Base-by-base conservation (phyloP, 2,329 filamentous ascomycete species). In the Hypoxylon sp. region DNA sequence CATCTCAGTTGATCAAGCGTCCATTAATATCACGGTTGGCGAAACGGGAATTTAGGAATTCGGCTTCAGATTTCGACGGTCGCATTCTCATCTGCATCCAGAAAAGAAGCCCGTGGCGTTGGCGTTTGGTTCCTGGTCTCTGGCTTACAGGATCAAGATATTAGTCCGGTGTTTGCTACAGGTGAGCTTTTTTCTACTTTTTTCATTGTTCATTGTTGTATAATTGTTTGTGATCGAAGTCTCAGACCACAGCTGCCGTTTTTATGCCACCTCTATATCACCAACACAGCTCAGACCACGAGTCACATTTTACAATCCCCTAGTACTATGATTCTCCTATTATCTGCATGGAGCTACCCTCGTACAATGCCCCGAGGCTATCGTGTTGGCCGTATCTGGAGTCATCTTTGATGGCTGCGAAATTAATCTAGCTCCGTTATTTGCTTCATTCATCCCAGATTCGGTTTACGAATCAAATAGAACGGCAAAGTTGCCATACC, bases 61-160 rank as follows among this genome's bases (percentile, higher is more conserved):
- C 69, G 62, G 66, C 72, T 74, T 71, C 70, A 70, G 69, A 70
- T 72, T 66, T 70, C 71, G 61, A 72, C 71, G 58, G 74, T 74
- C 71, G 71, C 74, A 72, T 77, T 74, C 70, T 61, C 66, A 68
- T 68, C 70, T 73, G 68, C 65, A 74, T 70, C 70, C 72, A 63
- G 68, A 71, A 65, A 62, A 71, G 51, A 67, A 72, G 50, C 45
- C 58, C 65, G 68, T 71, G 74, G 74, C 75, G 75, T 77, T 71
- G 76, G 75, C 74, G 75, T 78, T 77, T 64, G 67, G 72, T 73
- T 74, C 71, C 71, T 72, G 67, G 68, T 74, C 72, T 75, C 72
- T 73, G 68, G 73, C 73, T 75, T 72, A 69, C 60, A 70, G 66
- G 65, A 72, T 74, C 74, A 74, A 73, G 71, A 77, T 75, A 76